phyloP scores from a whole-genome alignment of 495 filamentous ascomycete species.

The Poronia punctata region DNA sequence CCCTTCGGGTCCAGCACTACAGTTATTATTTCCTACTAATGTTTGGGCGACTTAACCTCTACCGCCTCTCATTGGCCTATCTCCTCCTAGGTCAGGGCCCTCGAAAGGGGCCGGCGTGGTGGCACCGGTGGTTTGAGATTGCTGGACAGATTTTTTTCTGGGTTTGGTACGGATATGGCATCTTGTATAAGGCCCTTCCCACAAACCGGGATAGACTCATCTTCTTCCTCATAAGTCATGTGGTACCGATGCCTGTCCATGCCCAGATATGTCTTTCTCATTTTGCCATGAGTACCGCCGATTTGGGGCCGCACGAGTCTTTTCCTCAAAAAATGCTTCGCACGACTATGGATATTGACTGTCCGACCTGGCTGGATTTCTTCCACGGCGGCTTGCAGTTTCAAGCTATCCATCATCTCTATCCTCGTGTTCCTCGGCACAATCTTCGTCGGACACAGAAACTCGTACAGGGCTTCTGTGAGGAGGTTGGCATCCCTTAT shows the following conservation, averaged over 20 bases:
- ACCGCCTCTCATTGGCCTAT: conserved; percentile 75
- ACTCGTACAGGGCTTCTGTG: conserved; percentile 81
- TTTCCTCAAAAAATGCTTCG: conserved; percentile 96
- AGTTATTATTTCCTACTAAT: conserved; percentile 81
- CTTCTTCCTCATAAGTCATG: conserved; percentile 81
- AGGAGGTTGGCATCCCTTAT: conserved; percentile 88
- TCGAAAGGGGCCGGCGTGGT: conserved; percentile 74
- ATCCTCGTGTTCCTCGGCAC: conserved; percentile 88
- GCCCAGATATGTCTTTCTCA: conserved; percentile 95
- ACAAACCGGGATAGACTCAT: conserved; percentile 59
- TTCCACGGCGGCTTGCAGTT: conserved; percentile 96
- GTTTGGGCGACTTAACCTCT: conserved; percentile 90
- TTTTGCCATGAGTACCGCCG: conserved; percentile 93
- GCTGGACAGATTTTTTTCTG: conserved; percentile 82
- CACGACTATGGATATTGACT: conserved; percentile 98
- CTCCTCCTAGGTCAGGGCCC: conserved; percentile 71
- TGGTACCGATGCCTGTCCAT: conserved; percentile 80
- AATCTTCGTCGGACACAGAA: conserved; percentile 80
- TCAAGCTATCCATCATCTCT: conserved; percentile 93
- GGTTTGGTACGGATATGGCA: conserved; percentile 85
- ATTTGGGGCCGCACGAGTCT: conserved; percentile 78
- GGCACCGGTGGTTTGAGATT: conserved; percentile 84
- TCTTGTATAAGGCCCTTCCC: conserved; percentile 73
- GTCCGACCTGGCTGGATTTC: conserved; percentile 91
- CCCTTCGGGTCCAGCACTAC: conserved; percentile 71